A percentile compares a stretch with the other conserved stretches of the same genome.
Conservation (phyloP, 139 green algal species). For the Tetradesmus obliquus region DNA sequence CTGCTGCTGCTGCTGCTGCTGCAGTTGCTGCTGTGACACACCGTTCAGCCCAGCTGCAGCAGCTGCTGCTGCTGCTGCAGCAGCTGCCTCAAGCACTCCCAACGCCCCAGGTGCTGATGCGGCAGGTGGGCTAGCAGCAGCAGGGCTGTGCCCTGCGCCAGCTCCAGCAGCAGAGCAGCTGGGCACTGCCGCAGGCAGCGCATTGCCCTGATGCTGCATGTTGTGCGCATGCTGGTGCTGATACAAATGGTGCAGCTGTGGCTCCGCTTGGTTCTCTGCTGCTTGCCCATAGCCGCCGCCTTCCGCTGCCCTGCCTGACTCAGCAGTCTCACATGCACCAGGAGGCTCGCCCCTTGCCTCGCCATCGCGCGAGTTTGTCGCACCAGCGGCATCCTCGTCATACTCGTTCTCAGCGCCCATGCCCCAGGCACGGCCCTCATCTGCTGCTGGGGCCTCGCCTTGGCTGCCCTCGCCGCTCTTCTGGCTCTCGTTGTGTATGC, state of each 20-base stretch:
- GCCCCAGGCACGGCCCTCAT: background rate
- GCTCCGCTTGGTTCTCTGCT: background rate
- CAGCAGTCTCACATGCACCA: slow-evolving; percentile 26
- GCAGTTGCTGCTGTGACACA: background rate
- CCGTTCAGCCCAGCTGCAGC: background rate
- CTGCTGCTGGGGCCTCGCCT: slow-evolving; percentile 30
- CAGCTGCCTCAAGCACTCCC: background rate
- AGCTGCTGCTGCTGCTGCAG: background rate
- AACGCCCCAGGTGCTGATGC: background rate
- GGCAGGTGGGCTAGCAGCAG: background rate
- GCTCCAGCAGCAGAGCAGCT: slow-evolving; percentile 12
- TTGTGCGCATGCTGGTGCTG: background rate
- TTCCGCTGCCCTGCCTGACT: slow-evolving; percentile 20
- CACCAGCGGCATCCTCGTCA: slow-evolving; percentile 22
- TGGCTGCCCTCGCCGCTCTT: slow-evolving; percentile 46
- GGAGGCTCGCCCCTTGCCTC: slow-evolving; percentile 41
- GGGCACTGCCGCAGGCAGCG: slow-evolving; percentile 10
- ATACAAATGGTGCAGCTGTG: background rate
- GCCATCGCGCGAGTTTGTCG: slow-evolving; percentile 23
- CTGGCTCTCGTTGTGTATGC: slow-evolving; percentile 44
- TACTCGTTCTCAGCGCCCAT: slow-evolving; percentile 2
- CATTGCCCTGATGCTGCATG: background rate
- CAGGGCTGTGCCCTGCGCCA: slow-evolving; percentile 7
- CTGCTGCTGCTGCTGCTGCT: background rate
- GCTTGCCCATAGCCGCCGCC: background rate